Base-by-base conservation (phyloP, 805 yeast species). In the Dipodascopsis tothii region DNA sequence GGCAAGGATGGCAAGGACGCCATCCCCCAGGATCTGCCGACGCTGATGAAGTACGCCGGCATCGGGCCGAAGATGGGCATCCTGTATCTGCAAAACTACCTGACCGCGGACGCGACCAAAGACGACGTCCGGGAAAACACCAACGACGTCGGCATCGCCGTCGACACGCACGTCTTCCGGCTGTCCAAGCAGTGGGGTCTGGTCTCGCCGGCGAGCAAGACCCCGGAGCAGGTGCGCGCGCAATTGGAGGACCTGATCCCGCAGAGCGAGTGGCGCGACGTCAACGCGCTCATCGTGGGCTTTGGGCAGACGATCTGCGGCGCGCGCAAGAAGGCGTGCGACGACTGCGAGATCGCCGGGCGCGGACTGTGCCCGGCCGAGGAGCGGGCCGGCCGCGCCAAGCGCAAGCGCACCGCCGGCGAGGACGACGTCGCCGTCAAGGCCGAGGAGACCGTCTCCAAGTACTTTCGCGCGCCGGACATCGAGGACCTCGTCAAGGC, bases 11-110 rank as follows among this genome's bases (percentile, higher is more conserved):
- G 70, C 58, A 65, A 67, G 7, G 78, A 78, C 5, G 96, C 87
- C 52, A 72, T 90, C 2, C 97, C 97, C 0, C 63, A 72, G 46
- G 71, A 80, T 2, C 70, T 83, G 5, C 77, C 73, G 4, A 88
- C 80, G 0, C 69, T 88, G 40, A 40, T 49, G 22, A 69, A 74
- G 3, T 65, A 88, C 25, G 96, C 96, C 0, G 97, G 97, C 0
- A 94, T 88, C 2, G 97, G 97, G 0, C 95, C 95, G 5, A 88
- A 88, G 60, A 88, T 88, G 97, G 95, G 94, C 0, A 82, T 75
- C 59, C 64, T 88, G 33, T 70, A 88, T 1, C 66, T 86, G 46
- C 95, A 86, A 56, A 74, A 77, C 33, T 49, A 49, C 17, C 46
- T 46, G 5, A 25, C 14, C 30, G 30, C 30, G 11, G 30, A 14